Base-by-base conservation (phyloP, 768 basidiomycete genomes). In the Rhodocollybia butyracea region DNA sequence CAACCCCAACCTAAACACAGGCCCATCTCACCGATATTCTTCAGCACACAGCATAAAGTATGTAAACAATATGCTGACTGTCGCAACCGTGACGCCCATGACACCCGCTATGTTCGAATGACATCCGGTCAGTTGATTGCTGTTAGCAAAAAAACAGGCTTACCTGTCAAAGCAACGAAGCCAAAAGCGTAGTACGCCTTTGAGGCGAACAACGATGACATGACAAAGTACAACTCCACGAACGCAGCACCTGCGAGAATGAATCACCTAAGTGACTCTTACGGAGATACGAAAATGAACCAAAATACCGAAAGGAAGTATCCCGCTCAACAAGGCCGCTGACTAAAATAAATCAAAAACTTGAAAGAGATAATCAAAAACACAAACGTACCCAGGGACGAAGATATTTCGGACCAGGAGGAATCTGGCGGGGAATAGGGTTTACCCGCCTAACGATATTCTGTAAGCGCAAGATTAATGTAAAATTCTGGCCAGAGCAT, bases 101-200 rank as follows among this genome's bases (percentile, higher is more conserved):
- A 98, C 84, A 13, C 81, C 79, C 48, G 89, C 88, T 0, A 26
- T 6, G 27, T 7, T 15, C 10, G 22, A 15, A 19, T 41, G 27
- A 17, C 12, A 6, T 19, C 24, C 32, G 1, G 31, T 11, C 19
- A 19, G 2, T 30, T 24, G 15, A 19, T 11, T 27, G 15, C 1
- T 2, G 22, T 3, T 27, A 19, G n/a, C 29, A 3, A 26, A 41
- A n/a, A 42, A 3, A 3, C 29, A 8, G 13, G 17, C 36, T 43
- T 13, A 42, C 51, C 51, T 7, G 94, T 95, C 52, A 98, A 73
- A 26, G 93, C 89, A 41, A 98, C 72, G 75, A 98, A 98, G 15
- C 96, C 96, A 66, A 98, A 98, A 11, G 96, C 96, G 68, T 97
- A 98, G 73, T 94, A 96, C 42, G 89, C 90, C 31, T 91, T 82